phyloP scores from a whole-genome alignment of 257 asterid genomes.

The Nicotiana attenuata region DNA sequence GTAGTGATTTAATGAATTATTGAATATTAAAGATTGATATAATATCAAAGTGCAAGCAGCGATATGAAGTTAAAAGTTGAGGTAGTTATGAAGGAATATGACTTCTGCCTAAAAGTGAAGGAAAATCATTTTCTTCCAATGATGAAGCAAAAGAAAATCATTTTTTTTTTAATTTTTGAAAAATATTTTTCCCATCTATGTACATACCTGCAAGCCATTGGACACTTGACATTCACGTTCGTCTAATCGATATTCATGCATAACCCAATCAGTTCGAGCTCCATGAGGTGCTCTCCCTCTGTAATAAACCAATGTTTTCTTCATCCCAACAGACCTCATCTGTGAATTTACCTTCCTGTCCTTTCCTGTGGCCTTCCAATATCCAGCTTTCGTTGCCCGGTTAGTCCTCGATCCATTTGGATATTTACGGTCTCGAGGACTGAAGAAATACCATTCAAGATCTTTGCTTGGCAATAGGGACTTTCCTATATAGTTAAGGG shows the following conservation, averaged over 20 bases:
- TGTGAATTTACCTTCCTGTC: slow-evolving; percentile 87
- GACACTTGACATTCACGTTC: slow-evolving; percentile 77
- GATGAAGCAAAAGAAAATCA: neutral
- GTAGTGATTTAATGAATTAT: too few species aligned
- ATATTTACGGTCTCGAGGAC: slow-evolving; percentile 93
- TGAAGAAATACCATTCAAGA: slow-evolving; percentile 95
- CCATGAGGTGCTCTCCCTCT: slow-evolving; percentile 99
- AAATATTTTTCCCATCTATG: neutral
- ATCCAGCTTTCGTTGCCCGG: slow-evolving; percentile 89
- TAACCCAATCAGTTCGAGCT: slow-evolving; percentile 90
- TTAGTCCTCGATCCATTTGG: slow-evolving; percentile 98
- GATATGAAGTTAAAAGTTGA: too few species aligned
- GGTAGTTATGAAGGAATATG: too few species aligned
- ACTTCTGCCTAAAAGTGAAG: neutral
- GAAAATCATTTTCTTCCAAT: neutral
- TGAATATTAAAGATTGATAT: too few species aligned
- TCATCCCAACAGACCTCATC: slow-evolving; percentile 75
- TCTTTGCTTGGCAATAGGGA: slow-evolving; percentile 95
- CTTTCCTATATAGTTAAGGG: slow-evolving; percentile 44
- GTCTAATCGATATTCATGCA: slow-evolving; percentile 95
- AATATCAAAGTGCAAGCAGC: neutral
- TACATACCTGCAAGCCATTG: slow-evolving; percentile 64
- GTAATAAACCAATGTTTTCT: slow-evolving; percentile 96
- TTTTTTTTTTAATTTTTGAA: too few species aligned
- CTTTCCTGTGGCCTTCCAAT: slow-evolving; percentile 99